A percentile compares a stretch with the other conserved stretches of the same genome.
phyloP scores from a whole-genome alignment of 371 early-diverging fungal genomes.

The Apophysomyces variabilis region DNA sequence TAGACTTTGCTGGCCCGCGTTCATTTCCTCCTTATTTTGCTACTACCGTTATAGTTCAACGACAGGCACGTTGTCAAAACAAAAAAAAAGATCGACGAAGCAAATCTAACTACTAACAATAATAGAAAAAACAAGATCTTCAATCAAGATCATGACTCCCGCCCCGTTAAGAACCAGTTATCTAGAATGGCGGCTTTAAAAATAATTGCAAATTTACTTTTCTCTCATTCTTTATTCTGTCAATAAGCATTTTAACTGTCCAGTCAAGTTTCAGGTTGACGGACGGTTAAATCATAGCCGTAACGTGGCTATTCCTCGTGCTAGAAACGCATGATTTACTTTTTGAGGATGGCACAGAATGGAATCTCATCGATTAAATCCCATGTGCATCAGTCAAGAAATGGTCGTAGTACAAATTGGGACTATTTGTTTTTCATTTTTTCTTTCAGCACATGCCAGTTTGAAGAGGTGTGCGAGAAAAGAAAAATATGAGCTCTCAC shows the following conservation, averaged over 20 bases:
- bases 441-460: not conserved
- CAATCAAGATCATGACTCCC: too few species aligned
- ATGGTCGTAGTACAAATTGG: too few species aligned
- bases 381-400: not conserved
- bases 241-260: too few species aligned
- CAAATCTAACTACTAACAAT: not conserved
- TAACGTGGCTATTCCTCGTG: constrained; percentile 3
- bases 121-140: too few species aligned
- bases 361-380: not conserved
- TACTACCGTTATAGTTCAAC: not conserved
- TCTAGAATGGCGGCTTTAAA: too few species aligned
- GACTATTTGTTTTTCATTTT: not conserved
- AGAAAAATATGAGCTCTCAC: too few species aligned
- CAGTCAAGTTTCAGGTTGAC: not conserved
- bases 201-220: too few species aligned
- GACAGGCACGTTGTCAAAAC: constrained; percentile 1
- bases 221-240: too few species aligned
- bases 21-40: constrained; percentile 7
- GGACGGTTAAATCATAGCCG: not conserved
- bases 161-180: too few species aligned
- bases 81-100: not conserved
- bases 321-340: not conserved
- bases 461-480: too few species aligned
- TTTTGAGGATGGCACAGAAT: not conserved
- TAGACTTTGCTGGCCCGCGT: constrained; percentile 9